Evolutionary conservation across 257 asterid species (phyloP).

Genomic region (Solanum neorickii): DNA sequence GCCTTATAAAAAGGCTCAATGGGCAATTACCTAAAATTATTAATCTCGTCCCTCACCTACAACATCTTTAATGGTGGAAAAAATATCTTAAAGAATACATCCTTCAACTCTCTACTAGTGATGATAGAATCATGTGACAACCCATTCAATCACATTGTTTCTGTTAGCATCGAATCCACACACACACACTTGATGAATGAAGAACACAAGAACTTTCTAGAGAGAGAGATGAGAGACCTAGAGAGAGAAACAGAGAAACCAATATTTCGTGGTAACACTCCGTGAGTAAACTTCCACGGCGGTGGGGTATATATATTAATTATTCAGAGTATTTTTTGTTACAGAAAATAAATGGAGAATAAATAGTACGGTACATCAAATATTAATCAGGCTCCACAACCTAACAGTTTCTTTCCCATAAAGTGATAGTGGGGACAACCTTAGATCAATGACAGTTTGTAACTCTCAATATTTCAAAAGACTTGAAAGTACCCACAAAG

Average conservation of each 20-base stretch:
- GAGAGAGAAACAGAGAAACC: too few relatives aligned
- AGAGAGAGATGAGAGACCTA: too few relatives aligned
- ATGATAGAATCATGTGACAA: background rate
- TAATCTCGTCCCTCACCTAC: background rate
- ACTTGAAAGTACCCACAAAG: background rate
- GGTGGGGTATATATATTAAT: too few relatives aligned
- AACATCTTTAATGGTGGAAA: background rate
- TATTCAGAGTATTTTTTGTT: too few relatives aligned
- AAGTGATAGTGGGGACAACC: background rate
- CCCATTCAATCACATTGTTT: background rate
- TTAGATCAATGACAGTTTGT: background rate
- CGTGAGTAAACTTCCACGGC: too few relatives aligned
- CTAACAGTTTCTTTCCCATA: background rate
- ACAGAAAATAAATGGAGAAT: too few relatives aligned
- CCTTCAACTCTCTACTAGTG: background rate
- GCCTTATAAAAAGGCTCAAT: background rate
- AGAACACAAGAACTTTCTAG: too few relatives aligned
- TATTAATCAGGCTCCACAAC: too few relatives aligned
- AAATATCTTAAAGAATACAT: background rate
- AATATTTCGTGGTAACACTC: too few relatives aligned
- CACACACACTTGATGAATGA: too few relatives aligned
- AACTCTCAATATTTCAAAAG: background rate
- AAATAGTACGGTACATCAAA: too few relatives aligned
- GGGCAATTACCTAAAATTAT: background rate
- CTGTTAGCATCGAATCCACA: too few relatives aligned